These are phyloP conservation scores for Lanmaoa pseudosensibilis DNA, from an alignment of 768 basidiomycete species.

Conservation along the genomic window DNA sequence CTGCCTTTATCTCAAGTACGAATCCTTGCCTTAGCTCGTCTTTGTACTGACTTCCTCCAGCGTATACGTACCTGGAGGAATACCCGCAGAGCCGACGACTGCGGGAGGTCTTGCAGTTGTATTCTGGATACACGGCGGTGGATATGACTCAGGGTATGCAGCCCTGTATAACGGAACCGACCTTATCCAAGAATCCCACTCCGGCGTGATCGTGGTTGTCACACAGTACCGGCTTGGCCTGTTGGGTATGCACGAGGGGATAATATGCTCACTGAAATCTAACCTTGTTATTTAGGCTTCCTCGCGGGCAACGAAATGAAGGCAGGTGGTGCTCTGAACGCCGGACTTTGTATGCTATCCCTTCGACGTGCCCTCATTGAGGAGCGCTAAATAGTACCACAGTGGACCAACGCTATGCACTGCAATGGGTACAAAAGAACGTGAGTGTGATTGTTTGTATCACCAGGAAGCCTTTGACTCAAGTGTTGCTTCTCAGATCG, in stretches of 20 bases:
- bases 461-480: background rate
- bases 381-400: background rate
- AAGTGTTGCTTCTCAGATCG: background rate
- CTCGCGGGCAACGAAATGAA: background rate
- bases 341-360: background rate
- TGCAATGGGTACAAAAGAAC: background rate
- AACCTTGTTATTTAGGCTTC: background rate
- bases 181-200: slow-evolving; percentile 21
- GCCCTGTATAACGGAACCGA: background rate
- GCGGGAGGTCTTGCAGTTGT: slow-evolving; percentile 9
- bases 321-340: background rate
- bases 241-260: background rate
- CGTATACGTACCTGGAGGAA: background rate
- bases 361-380: background rate
- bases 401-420: background rate
- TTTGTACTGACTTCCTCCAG: background rate
- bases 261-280: background rate
- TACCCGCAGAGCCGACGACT: slow-evolving; percentile 17
- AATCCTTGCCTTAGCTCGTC: background rate
- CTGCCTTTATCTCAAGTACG: slow-evolving; percentile 35
- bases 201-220: slow-evolving; percentile 22
- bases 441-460: background rate
- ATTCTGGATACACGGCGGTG: background rate
- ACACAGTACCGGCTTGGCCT: background rate
- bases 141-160: slow-evolving; percentile 24